These are phyloP conservation scores for Tremellales sp. DNA, from an alignment of 1,284 basidiomycete species.

Conservation along the genomic window DNA sequence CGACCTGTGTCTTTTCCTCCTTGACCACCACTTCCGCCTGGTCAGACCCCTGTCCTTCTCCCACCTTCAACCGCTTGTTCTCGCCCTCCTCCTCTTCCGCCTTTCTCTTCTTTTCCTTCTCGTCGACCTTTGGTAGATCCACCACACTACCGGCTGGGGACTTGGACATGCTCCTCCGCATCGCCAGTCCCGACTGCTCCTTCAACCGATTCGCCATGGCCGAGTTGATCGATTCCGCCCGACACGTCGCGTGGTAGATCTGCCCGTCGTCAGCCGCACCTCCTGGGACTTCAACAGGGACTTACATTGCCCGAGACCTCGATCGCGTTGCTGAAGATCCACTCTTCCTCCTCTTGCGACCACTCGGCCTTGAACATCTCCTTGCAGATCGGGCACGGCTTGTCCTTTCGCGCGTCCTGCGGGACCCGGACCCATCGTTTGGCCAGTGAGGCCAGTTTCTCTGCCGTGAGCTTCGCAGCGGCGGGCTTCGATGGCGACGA, in stretches of 20 bases:
- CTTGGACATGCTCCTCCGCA: slow-evolving; percentile 3
- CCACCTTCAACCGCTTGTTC: slow-evolving; percentile 1
- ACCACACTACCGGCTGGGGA: slow-evolving; percentile 1
- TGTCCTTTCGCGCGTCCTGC: slow-evolving; percentile 64
- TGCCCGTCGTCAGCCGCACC: slow-evolving; percentile 34
- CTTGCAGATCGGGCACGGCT: slow-evolving; percentile 93
- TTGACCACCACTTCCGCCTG: too few species aligned
- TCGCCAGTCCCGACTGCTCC: slow-evolving; percentile 15
- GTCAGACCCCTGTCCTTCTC: too few species aligned
- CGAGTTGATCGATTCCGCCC: slow-evolving; percentile 58
- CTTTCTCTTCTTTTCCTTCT: slow-evolving; percentile 3
- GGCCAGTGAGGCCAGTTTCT: slow-evolving; percentile 69
- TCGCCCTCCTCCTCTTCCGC: not conserved
- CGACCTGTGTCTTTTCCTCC: too few species aligned
- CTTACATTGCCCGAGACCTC: slow-evolving; percentile 74
- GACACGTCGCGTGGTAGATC: slow-evolving; percentile 89
- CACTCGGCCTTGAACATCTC: slow-evolving; percentile 90
- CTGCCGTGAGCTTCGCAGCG: slow-evolving; percentile 53
- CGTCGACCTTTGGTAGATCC: slow-evolving; percentile 15
- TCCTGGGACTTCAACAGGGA: slow-evolving; percentile 2
- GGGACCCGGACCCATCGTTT: slow-evolving; percentile 83
- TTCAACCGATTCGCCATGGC: slow-evolving; percentile 24
- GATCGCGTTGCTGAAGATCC: slow-evolving; percentile 94
- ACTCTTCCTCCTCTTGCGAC: slow-evolving; percentile 94
- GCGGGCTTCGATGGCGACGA: slow-evolving; percentile 15